These are phyloP conservation scores for Adansonia gregorii DNA, from an alignment of 441 rosid genomes.

Conservation along the genomic window DNA sequence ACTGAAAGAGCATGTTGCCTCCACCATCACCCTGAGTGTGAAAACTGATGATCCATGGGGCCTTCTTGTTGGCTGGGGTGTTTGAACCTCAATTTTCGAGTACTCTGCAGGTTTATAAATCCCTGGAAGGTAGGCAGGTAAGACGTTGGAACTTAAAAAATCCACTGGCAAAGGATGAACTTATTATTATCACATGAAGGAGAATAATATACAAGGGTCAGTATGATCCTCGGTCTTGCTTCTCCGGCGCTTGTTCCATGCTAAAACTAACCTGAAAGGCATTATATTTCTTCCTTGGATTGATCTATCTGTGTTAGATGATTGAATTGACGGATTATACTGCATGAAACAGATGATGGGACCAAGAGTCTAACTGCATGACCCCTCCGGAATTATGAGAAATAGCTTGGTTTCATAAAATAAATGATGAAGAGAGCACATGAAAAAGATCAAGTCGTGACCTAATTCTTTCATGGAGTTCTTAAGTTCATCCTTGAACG, in stretches of 20 bases:
- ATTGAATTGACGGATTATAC: slow-evolving; percentile 23
- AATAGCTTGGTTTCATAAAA: slow-evolving; percentile 12
- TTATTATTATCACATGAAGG: slow-evolving; percentile 38
- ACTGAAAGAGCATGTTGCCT: slow-evolving; percentile 75
- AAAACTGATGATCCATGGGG: slow-evolving; percentile 72
- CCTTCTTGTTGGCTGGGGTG: slow-evolving; percentile 52
- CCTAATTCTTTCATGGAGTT: neutral
- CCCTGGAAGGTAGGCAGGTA: slow-evolving; percentile 54
- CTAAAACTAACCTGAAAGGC: slow-evolving; percentile 84
- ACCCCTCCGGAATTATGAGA: slow-evolving; percentile 21
- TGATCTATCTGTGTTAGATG: slow-evolving; percentile 23
- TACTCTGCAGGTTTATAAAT: slow-evolving; percentile 64
- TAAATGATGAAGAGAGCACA: neutral
- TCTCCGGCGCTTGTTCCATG: slow-evolving; percentile 92
- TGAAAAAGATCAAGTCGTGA: neutral
- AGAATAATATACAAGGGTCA: slow-evolving; percentile 65
- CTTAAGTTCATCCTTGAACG: slow-evolving; percentile 14
- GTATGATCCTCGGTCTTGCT: slow-evolving; percentile 74
- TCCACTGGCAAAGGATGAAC: neutral
- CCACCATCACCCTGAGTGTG: slow-evolving; percentile 91
- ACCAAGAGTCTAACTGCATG: slow-evolving; percentile 24
- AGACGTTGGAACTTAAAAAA: slow-evolving; percentile 12
- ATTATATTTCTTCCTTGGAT: slow-evolving; percentile 37
- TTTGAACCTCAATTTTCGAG: slow-evolving; percentile 73
- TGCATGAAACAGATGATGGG: slow-evolving; percentile 18